phyloP scores from a whole-genome alignment of 163 green algal genomes.

The Chlamydomonas reinhardtii region DNA sequence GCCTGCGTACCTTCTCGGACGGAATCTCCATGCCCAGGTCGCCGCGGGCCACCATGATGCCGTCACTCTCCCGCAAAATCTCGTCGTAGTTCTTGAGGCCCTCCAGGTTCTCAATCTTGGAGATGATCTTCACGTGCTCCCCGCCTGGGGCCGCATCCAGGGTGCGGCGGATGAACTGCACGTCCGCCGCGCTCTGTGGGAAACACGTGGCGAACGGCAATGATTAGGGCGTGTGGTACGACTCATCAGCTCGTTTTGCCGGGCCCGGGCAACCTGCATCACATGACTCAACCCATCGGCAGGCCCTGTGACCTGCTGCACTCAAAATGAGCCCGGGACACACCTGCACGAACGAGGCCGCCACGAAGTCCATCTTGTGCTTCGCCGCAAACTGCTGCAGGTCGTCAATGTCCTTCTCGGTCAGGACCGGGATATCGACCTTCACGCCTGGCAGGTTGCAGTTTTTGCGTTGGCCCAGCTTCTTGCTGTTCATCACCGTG shows the following conservation, averaged over 20 bases:
- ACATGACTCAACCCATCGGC: no score
- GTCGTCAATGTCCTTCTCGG: slow-evolving; percentile 83
- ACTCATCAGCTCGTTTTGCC: no score
- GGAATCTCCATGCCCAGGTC: slow-evolving; percentile 89
- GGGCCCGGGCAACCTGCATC: no score
- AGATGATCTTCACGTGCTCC: slow-evolving; percentile 75
- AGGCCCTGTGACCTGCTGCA: no score
- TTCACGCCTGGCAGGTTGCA: slow-evolving; percentile 85
- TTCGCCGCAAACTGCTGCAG: slow-evolving; percentile 85
- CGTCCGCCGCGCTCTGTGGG: slow-evolving; percentile 57
- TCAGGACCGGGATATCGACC: slow-evolving; percentile 79
- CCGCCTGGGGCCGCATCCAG: slow-evolving; percentile 48
- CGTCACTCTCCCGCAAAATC: slow-evolving; percentile 81
- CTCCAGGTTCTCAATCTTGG: slow-evolving; percentile 88
- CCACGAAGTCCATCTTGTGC: slow-evolving; percentile 86
- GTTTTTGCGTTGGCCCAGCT: slow-evolving; percentile 82
- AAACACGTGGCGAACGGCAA: no score
- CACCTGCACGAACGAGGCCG: slow-evolving; percentile 81
- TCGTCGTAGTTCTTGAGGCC: slow-evolving; percentile 77
- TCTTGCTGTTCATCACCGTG: slow-evolving; percentile 80
- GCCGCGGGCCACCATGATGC: slow-evolving; percentile 87
- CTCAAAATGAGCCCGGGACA: no score
- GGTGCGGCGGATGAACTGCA: slow-evolving; percentile 65
- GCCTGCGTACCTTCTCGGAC: slow-evolving; percentile 70
- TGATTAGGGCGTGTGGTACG: no score